Conservation (phyloP, 371 early-diverging fungal species). For the Rhizomucor pusillus region DNA sequence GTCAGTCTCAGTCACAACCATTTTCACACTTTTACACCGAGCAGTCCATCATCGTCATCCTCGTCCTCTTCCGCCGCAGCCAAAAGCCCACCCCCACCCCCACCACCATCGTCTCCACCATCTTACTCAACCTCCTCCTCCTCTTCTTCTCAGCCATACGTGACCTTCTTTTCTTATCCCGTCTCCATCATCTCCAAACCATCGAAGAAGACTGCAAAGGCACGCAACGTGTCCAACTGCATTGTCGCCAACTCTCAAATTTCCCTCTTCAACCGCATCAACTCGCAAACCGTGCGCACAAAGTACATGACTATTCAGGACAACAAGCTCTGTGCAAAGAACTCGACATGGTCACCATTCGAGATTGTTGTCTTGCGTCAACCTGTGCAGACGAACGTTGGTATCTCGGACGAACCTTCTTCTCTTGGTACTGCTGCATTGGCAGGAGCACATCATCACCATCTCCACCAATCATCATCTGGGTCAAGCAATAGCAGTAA, state of each 20-base stretch:
- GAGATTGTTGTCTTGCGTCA: constrained; percentile 60
- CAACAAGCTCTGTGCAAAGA: constrained; percentile 67
- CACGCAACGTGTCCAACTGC: constrained; percentile 73
- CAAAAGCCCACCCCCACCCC: neutral
- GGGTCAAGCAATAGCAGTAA: too few relatives aligned
- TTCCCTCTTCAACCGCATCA: constrained; percentile 80
- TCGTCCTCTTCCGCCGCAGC: constrained; percentile 48
- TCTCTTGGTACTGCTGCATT: neutral
- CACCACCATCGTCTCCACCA: constrained; percentile 3
- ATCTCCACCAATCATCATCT: constrained; percentile 1
- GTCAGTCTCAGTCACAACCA: constrained; percentile 24
- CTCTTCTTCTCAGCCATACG: constrained; percentile 28
- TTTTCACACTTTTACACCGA: constrained; percentile 39
- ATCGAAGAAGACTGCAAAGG: constrained; percentile 81
- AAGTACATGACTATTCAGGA: constrained; percentile 68
- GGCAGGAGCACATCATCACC: constrained; percentile 13
- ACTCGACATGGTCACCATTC: constrained; percentile 78
- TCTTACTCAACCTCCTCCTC: too few relatives aligned
- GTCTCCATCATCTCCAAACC: constrained; percentile 87
- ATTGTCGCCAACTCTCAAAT: constrained; percentile 68
- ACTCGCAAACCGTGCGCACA: constrained; percentile 86
- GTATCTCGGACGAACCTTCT: neutral
- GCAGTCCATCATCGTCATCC: constrained; percentile 53
- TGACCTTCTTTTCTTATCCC: constrained; percentile 66
- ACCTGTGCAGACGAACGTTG: constrained; percentile 20